Evolutionary conservation across 2,329 filamentous ascomycete species (phyloP), one percentile per base, ranked within the genome.

Genomic region (Penicillium sp.): DNA sequence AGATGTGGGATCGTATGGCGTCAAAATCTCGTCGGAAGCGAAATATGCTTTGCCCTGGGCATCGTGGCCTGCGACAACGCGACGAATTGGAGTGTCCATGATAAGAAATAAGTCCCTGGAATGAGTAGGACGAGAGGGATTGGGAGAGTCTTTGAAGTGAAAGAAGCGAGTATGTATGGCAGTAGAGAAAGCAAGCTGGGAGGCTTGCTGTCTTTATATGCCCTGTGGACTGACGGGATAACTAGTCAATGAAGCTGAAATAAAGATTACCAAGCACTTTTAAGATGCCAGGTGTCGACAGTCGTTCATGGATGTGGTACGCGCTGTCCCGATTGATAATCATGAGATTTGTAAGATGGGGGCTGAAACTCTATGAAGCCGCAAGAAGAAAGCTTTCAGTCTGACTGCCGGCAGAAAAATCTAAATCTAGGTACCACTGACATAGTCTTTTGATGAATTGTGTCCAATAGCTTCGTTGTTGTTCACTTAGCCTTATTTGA

Each of bases 41-140:
- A 73, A 68, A 50, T 63, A 64, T 3, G 64, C 67, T 29, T 67
- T 70, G 25, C 69, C 69, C 17, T 68, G 49, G 15, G 58, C 6
- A 49, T 67, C 61, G 29, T 69, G 67, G 37, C 61, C 64, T 25
- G 55, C 57, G 25, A 69, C 60, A 9, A 69, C 50, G 6, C 65
- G 63, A 38, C 66, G 64, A 19, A 68, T 62, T 19, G 64, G 62
- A 10, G 52, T 54, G 13, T 63, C 57, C 55, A 63, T 62, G 6
- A 15, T 6, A n/a, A 9, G 9, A 7, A 48, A 5, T 13, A 23
- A n/a, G 9, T 35, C 13, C 21, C 1, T 23, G 29, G 29, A 17
- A 23, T 35, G 29, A 7, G 13, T 25, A 25, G 15, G 46, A n/a
- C 9, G 31, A 23, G 31, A 19, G 29, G 21, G 17, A n/a, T 17